Evolutionary conservation across 2,329 filamentous ascomycete species (phyloP).

Genomic region (Colletotrichum musicola): DNA sequence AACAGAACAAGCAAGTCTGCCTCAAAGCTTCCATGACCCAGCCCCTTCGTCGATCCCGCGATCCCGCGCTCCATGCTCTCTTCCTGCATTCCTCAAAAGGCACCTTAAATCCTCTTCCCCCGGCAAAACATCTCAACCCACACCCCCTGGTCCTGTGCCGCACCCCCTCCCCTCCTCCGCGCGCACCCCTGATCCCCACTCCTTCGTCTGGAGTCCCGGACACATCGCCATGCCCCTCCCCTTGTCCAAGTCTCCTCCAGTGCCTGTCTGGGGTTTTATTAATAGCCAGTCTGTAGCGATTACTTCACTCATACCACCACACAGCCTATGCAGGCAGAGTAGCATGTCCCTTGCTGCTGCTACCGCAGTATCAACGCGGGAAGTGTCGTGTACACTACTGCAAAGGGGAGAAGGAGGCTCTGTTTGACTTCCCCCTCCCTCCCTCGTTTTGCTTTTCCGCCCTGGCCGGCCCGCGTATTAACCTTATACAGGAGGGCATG

Average conservation of each 20-base stretch:
- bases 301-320: neutral
- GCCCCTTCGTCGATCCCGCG: neutral
- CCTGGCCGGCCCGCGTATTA: slow-evolving; percentile 16
- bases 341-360: slow-evolving; percentile 13
- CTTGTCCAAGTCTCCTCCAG: too few species aligned
- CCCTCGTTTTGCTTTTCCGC: neutral
- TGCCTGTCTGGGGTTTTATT: slow-evolving; percentile 25
- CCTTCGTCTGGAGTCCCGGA: slow-evolving; percentile 23
- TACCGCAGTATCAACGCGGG: slow-evolving; percentile 2
- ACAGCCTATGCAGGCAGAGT: neutral
- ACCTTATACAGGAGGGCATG: slow-evolving; percentile 17
- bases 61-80: neutral
- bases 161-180: neutral
- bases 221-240: neutral
- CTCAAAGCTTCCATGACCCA: neutral
- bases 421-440: neutral
- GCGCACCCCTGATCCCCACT: neutral
- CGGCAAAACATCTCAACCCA: too few species aligned
- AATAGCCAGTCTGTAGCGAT: slow-evolving; percentile 21
- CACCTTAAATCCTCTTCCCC: neutral
- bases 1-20: neutral
- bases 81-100: too few species aligned
- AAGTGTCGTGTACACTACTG: neutral
- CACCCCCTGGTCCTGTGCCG: too few species aligned
- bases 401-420: neutral